Evolutionary conservation across 768 basidiomycete species (phyloP).

Genomic region (Termitomyces sp.): DNA sequence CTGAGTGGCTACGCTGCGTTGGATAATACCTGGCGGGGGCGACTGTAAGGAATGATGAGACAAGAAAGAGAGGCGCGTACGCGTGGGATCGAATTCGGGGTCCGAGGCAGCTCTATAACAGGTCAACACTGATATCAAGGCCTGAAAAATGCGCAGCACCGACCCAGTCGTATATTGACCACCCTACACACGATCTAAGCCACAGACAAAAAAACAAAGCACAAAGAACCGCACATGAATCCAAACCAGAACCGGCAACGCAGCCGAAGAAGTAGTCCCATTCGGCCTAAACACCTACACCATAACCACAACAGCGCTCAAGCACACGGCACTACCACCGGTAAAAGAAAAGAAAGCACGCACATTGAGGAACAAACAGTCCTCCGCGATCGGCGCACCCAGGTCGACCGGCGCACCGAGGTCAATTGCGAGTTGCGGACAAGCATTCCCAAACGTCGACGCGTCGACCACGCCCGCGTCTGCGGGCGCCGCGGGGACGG

Average conservation of each 20-base stretch:
- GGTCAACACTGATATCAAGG: background rate
- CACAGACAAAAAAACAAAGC: background rate
- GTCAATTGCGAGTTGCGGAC: conserved; percentile 37
- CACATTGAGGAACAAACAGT: conserved; percentile 53
- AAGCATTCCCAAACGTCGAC: conserved; percentile 46
- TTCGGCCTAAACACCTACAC: conserved; percentile 31
- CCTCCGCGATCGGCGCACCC: conserved; percentile 42
- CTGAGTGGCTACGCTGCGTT: conserved; percentile 35
- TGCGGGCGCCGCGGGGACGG: conserved; percentile 26
- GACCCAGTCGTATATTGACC: conserved; percentile 42
- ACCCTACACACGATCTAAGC: conserved; percentile 26
- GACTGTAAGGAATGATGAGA: background rate
- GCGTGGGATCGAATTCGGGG: conserved; percentile 35
- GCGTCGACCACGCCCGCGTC: conserved; percentile 28
- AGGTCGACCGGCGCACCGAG: conserved; percentile 37
- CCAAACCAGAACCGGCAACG: conserved; percentile 34
- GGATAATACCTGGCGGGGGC: conserved; percentile 35
- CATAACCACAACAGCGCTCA: no score
- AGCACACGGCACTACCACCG: no score
- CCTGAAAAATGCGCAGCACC: background rate
- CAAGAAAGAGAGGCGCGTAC: conserved; percentile 21
- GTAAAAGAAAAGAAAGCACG: no score
- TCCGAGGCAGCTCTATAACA: conserved; percentile 36
- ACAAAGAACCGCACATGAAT: conserved; percentile 24
- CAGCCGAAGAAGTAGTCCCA: conserved; percentile 17